Percentiles rank a stretch among this genome's conserved stretches.
Evolutionary conservation across 2,329 filamentous ascomycete genomes (phyloP).

Genomic region (Chaetomiaceae sp.): DNA sequence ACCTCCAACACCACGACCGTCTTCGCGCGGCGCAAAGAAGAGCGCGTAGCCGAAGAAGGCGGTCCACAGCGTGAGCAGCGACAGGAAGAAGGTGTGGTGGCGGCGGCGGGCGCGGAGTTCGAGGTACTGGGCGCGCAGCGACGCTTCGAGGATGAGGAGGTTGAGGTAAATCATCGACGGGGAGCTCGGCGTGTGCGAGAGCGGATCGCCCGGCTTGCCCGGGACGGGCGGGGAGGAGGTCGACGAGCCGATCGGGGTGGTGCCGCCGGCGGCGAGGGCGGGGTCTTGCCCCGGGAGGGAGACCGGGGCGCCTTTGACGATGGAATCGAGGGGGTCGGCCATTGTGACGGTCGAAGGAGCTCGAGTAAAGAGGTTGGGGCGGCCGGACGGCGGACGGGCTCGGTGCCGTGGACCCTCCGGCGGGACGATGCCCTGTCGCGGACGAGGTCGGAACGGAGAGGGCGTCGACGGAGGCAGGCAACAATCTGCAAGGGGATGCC

Average conservation of each 20-base stretch:
- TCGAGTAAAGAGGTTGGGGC: background rate
- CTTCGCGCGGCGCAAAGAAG: constrained; percentile 92
- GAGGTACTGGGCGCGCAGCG: constrained; percentile 86
- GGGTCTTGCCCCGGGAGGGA: constrained; percentile 52
- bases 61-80: constrained; percentile 75
- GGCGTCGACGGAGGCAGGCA: background rate
- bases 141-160: constrained; percentile 92
- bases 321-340: constrained; percentile 71
- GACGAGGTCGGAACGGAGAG: background rate
- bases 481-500: background rate
- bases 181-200: constrained; percentile 78
- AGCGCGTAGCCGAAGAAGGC: constrained; percentile 82
- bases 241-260: constrained; percentile 42
- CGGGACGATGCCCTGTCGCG: background rate
- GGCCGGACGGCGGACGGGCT: background rate
- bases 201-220: constrained; percentile 59
- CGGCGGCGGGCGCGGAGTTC: constrained; percentile 81
- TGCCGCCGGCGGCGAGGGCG: constrained; percentile 40
- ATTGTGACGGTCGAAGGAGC: constrained; percentile 36
- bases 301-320: constrained; percentile 80
- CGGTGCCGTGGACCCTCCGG: constrained; percentile 1
- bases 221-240: constrained; percentile 24
- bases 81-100: constrained; percentile 89
- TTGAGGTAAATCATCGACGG: constrained; percentile 98
- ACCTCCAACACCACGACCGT: constrained; percentile 84